phyloP scores from a whole-genome alignment of 176 grass and related monocot genomes.

The Alloteropsis semialata region DNA sequence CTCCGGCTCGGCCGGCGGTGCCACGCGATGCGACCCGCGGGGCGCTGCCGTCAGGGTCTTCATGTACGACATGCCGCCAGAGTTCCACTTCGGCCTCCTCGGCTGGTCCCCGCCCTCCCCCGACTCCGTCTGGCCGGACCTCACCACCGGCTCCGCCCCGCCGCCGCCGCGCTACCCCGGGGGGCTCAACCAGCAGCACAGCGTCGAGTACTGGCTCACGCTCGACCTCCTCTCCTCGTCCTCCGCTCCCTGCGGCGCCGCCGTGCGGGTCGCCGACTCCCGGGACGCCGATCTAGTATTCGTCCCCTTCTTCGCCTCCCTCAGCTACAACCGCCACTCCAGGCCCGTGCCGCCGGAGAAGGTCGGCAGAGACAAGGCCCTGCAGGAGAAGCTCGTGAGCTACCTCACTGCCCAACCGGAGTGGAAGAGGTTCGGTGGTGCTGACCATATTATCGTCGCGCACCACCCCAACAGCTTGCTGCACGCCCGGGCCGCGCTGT shows the following conservation, averaged over 20 bases:
- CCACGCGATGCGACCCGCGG: slow-evolving; percentile 44
- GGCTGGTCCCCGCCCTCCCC: slow-evolving; percentile 48
- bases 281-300: slow-evolving; percentile 72
- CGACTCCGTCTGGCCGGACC: slow-evolving; percentile 64
- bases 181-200: slow-evolving; percentile 91
- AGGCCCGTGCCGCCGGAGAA: slow-evolving; percentile 51
- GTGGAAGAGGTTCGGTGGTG: slow-evolving; percentile 69
- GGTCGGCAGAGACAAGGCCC: slow-evolving; percentile 46
- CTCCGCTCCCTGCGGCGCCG: slow-evolving; percentile 28
- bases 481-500: slow-evolving; percentile 54
- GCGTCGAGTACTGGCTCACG: slow-evolving; percentile 93
- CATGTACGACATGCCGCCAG: slow-evolving; percentile 85
- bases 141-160: slow-evolving; percentile 13
- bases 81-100: slow-evolving; percentile 89
- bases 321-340: slow-evolving; percentile 91
- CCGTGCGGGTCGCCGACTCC: slow-evolving; percentile 57
- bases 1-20: neutral
- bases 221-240: slow-evolving; percentile 70
- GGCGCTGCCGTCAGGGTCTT: slow-evolving; percentile 58
- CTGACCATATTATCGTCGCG: slow-evolving; percentile 75
- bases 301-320: slow-evolving; percentile 87
- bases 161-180: slow-evolving; percentile 73
- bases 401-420: slow-evolving; percentile 54
- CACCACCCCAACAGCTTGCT: slow-evolving; percentile 97
- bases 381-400: slow-evolving; percentile 72